phyloP scores from a whole-genome alignment of 331 rosid species.

The Quercus lobata region DNA sequence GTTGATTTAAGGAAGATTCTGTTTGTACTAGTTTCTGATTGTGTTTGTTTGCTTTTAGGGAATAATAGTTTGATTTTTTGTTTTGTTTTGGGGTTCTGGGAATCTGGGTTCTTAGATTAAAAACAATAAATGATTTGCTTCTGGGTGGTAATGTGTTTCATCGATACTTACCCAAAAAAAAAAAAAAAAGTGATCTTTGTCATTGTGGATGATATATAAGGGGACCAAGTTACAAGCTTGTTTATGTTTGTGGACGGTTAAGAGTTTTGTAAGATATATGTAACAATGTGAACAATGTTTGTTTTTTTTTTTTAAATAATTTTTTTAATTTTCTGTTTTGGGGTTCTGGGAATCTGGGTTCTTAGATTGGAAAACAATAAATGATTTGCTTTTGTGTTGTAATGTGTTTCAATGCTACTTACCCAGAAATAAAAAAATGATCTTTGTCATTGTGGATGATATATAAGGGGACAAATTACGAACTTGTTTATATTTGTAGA shows the following conservation, averaged over 20 bases:
- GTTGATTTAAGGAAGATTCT: no score
- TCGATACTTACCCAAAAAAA: not conserved
- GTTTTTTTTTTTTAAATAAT: no score
- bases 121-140: not conserved
- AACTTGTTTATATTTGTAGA: not conserved
- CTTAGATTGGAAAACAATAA: not conserved
- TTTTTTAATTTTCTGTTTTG: no score
- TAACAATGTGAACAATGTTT: no score
- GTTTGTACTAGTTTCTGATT: no score
- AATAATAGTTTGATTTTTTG: no score
- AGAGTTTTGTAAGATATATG: not conserved
- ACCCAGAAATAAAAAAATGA: not conserved
- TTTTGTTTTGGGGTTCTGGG: no score
- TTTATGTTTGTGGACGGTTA: not conserved
- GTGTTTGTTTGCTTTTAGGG: no score
- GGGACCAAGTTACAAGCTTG: not conserved
- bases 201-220: not conserved
- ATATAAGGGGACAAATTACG: not conserved
- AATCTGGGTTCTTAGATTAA: not conserved
- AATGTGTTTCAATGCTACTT: not conserved
- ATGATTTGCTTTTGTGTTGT: not conserved
- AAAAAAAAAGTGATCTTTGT: not conserved
- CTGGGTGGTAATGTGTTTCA: not conserved
- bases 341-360: no score
- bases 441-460: not conserved